Conservation (phyloP, 306 rosid species). For the Canavalia gladiata region DNA sequence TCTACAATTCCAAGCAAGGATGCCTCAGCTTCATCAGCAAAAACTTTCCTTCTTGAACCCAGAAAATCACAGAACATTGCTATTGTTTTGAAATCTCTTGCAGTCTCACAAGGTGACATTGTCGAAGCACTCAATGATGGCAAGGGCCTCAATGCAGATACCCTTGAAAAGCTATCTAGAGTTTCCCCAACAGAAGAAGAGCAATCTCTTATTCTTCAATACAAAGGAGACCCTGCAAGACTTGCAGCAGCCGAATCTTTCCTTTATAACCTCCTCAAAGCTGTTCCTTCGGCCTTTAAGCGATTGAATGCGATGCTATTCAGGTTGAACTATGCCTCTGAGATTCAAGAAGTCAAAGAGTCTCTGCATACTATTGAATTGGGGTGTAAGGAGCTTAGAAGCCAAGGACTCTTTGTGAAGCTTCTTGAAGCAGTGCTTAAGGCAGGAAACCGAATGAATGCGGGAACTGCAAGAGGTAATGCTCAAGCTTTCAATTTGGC, state of each 20-base stretch:
- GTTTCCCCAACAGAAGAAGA: slow-evolving; percentile 75
- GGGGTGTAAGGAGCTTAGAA: slow-evolving; percentile 74
- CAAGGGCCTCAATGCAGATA: slow-evolving; percentile 67
- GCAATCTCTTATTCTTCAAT: slow-evolving; percentile 63
- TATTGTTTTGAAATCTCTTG: slow-evolving; percentile 71
- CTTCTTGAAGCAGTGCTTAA: slow-evolving; percentile 88
- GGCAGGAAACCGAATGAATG: slow-evolving; percentile 88
- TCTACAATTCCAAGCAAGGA: slow-evolving; percentile 31
- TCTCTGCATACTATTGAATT: slow-evolving; percentile 64
- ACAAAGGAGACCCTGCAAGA: slow-evolving; percentile 61
- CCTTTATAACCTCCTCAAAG: slow-evolving; percentile 64
- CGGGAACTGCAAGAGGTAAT: slow-evolving; percentile 87
- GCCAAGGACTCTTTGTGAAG: slow-evolving; percentile 73
- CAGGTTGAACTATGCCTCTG: slow-evolving; percentile 61
- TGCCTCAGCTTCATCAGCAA: slow-evolving; percentile 33
- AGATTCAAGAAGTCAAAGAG: slow-evolving; percentile 63
- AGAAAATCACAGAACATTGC: slow-evolving; percentile 82
- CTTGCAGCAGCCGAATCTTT: slow-evolving; percentile 80
- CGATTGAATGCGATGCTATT: slow-evolving; percentile 75
- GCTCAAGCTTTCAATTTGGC: slow-evolving; percentile 84
- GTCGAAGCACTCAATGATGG: slow-evolving; percentile 72
- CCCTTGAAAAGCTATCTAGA: slow-evolving; percentile 73
- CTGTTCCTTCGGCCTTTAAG: slow-evolving; percentile 81
- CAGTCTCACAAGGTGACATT: slow-evolving; percentile 60
- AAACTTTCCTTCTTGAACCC: slow-evolving; percentile 63